These are phyloP conservation scores for Candida sp. DNA, from an alignment of 1,139 yeast genomes.

Conservation along the genomic window DNA sequence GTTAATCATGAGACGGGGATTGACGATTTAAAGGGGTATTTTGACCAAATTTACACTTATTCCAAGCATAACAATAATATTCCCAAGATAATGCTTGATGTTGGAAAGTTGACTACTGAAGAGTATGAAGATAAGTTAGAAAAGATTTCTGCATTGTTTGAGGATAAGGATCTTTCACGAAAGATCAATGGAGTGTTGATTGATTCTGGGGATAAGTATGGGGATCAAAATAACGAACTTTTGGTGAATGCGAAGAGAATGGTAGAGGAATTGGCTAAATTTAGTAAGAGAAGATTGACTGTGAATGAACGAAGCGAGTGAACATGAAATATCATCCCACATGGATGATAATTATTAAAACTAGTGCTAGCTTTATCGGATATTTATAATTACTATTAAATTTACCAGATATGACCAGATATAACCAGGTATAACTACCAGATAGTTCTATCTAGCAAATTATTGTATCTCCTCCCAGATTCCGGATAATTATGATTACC, in stretches of 20 bases:
- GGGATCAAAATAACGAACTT: conserved; percentile 17
- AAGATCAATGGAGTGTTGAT: conserved; percentile 33
- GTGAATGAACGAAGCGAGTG: no score
- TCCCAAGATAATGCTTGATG: conserved; percentile 27
- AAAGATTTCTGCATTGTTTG: conserved; percentile 12
- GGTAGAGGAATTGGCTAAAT: conserved; percentile 16
- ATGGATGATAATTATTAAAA: no score
- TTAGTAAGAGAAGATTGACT: conserved; percentile 11
- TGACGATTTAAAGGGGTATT: conserved; percentile 13
- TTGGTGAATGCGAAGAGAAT: conserved; percentile 25
- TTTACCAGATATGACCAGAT: no score
- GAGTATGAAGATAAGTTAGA: conserved; percentile 15
- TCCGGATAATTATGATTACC: no score
- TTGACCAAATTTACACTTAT: conserved; percentile 18
- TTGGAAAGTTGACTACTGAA: conserved; percentile 21
- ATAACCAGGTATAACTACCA: no score
- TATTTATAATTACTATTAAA: no score
- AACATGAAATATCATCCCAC: no score
- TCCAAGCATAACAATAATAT: conserved; percentile 10
- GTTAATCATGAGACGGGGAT: conserved; percentile 13
- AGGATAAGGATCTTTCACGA: conserved; percentile 7
- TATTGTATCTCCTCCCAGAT: no score
- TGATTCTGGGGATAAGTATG: conserved; percentile 38
- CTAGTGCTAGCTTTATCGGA: no score
- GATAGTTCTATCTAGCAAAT: no score